Percentiles rank a stretch among this genome's conserved stretches.
These are phyloP conservation scores for Eucalyptus cloeziana DNA, from an alignment of 345 rosid genomes.

Conservation along the genomic window DNA sequence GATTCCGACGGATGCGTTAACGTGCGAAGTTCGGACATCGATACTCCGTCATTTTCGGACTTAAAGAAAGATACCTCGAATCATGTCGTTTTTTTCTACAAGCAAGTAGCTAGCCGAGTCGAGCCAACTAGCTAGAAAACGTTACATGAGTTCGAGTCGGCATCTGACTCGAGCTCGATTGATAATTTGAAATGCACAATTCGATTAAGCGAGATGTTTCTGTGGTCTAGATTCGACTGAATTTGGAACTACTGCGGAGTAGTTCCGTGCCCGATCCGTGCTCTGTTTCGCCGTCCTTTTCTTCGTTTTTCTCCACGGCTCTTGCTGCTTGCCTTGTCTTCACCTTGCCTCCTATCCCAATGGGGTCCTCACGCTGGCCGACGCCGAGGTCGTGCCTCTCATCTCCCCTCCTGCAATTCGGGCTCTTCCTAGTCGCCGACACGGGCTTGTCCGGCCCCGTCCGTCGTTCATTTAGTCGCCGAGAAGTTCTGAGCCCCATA, in stretches of 20 bases:
- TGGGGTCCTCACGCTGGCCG: neutral
- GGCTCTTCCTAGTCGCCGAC: neutral
- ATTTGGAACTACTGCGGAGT: neutral
- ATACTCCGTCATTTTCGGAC: too few relatives aligned
- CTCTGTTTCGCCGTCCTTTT: neutral
- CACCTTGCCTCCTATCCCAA: neutral
- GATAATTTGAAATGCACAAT: neutral
- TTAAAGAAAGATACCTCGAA: neutral
- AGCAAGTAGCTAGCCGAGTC: neutral
- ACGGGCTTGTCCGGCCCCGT: neutral
- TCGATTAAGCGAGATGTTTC: neutral
- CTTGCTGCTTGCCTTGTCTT: neutral
- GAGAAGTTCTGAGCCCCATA: neutral
- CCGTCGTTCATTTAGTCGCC: neutral
- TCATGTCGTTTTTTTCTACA: rapidly evolving
- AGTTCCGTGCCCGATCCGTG: neutral
- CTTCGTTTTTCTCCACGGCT: neutral
- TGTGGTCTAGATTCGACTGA: neutral
- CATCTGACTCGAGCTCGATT: neutral
- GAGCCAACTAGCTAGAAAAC: neutral
- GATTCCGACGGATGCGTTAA: neutral
- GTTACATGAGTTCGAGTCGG: neutral
- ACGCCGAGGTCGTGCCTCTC: neutral
- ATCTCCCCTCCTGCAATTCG: neutral
- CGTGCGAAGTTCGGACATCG: neutral